Conservation (phyloP, 805 yeast genomes). For the Wickerhamia fluorescens region DNA sequence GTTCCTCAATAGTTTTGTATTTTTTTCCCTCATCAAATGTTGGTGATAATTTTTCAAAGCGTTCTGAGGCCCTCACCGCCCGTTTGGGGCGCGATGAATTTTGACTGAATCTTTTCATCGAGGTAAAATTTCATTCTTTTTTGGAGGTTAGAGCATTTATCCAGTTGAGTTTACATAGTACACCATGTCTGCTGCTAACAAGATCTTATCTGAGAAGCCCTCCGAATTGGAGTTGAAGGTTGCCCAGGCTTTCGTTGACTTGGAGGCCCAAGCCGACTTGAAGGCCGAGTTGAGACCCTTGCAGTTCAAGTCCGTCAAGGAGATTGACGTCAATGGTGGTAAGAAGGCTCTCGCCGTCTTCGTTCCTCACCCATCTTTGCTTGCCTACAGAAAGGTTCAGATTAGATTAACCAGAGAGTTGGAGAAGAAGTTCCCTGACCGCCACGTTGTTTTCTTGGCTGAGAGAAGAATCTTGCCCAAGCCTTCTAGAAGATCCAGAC, state of each 20-base stretch:
- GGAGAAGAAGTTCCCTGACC: slow-evolving; percentile 99
- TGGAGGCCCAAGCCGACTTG: slow-evolving; percentile 93
- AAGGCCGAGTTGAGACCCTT: slow-evolving; percentile 97
- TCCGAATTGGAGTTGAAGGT: slow-evolving; percentile 98
- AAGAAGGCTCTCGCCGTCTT: slow-evolving; percentile 97
- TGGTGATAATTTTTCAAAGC: no score
- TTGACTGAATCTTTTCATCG: no score
- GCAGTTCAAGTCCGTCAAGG: slow-evolving; percentile 98
- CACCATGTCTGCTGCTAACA: slow-evolving; percentile 93
- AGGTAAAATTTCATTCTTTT: no score
- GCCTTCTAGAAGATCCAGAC: slow-evolving; percentile 94
- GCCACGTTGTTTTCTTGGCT: slow-evolving; percentile 98
- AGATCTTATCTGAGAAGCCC: slow-evolving; percentile 92
- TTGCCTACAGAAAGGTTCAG: slow-evolving; percentile 95
- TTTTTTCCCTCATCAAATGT: no score
- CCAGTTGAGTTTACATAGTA: not conserved
- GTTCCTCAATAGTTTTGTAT: no score
- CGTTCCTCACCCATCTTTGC: slow-evolving; percentile 93
- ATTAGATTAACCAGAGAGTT: slow-evolving; percentile 96
- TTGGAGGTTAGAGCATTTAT: no score
- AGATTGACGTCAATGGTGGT: slow-evolving; percentile 96
- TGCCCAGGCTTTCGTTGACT: slow-evolving; percentile 96
- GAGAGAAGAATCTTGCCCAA: slow-evolving; percentile 99
- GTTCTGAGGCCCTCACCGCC: no score
- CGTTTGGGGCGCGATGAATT: no score